phyloP scores from a whole-genome alignment of 495 filamentous ascomycete species.

The Penicillium mononematosum region DNA sequence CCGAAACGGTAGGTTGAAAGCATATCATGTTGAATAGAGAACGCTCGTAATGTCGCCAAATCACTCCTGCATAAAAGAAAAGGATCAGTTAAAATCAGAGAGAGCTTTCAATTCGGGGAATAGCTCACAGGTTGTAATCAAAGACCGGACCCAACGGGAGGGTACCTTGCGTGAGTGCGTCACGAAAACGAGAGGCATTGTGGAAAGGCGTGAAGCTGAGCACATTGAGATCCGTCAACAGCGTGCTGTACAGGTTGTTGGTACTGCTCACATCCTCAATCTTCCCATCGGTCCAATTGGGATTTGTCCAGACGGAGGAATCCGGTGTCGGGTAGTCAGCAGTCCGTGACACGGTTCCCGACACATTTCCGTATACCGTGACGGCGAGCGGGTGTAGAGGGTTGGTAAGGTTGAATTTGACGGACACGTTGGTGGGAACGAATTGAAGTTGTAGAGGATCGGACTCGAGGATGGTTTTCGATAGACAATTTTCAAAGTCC shows the following conservation, averaged over 20 bases:
- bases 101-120: background rate
- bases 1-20: constrained; percentile 80
- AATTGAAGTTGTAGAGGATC: constrained; percentile 70
- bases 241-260: constrained; percentile 65
- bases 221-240: constrained; percentile 65
- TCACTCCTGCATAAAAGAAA: constrained; percentile 40
- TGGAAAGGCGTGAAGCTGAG: constrained; percentile 69
- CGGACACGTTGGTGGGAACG: constrained; percentile 68
- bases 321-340: constrained; percentile 51
- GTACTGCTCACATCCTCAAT: constrained; percentile 58
- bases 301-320: constrained; percentile 52
- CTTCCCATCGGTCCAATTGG: constrained; percentile 67
- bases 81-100: background rate
- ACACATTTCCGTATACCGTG: constrained; percentile 89
- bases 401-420: constrained; percentile 62
- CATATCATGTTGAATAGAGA: constrained; percentile 75
- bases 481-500: constrained; percentile 81
- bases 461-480: constrained; percentile 54
- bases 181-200: constrained; percentile 59
- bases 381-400: constrained; percentile 67
- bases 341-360: constrained; percentile 53
- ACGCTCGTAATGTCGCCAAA: constrained; percentile 59
- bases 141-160: constrained; percentile 81
- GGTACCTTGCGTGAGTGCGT: constrained; percentile 53
- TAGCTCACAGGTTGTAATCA: constrained; percentile 54